Conservation (phyloP, 2,329 filamentous ascomycete genomes). For the Scedosporium dehoogii region DNA sequence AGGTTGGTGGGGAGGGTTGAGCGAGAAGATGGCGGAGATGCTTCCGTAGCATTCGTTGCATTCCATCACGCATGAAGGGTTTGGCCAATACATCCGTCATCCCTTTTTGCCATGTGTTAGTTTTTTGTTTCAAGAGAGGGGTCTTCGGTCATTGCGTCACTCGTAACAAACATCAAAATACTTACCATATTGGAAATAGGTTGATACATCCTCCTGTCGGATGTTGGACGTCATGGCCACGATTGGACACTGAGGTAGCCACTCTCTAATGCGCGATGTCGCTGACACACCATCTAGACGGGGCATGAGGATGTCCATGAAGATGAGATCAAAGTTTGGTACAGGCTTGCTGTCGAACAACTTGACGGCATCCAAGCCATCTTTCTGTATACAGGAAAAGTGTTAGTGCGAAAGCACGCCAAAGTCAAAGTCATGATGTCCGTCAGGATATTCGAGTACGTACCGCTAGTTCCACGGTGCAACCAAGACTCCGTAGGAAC, state of each 20-base stretch:
- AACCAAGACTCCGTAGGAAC: constrained; percentile 56
- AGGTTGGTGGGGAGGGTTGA: not conserved
- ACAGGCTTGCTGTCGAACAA: constrained; percentile 20
- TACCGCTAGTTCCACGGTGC: constrained; percentile 58
- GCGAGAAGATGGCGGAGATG: constrained; percentile 70
- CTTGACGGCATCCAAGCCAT: constrained; percentile 80
- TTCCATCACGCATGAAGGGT: constrained; percentile 84
- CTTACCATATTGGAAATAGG: constrained; percentile 94
- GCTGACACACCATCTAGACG: constrained; percentile 91
- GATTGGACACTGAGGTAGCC: constrained; percentile 72
- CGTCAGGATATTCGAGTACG: constrained; percentile 18
- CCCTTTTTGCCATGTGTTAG: constrained; percentile 42
- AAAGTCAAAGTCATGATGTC: not conserved
- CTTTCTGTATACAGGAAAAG: constrained; percentile 26
- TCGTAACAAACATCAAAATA: constrained; percentile 14
- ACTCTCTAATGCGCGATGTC: constrained; percentile 84
- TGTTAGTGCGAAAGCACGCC: not conserved
- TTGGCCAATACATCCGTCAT: constrained; percentile 98
- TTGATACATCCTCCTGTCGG: constrained; percentile 87
- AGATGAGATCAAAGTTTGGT: constrained; percentile 54
- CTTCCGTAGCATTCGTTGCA: constrained; percentile 78
- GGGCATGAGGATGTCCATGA: constrained; percentile 97
- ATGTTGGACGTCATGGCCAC: constrained; percentile 99
- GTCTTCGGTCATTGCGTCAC: constrained; percentile 1
- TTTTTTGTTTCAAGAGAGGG: not conserved